phyloP scores from a whole-genome alignment of 1,139 yeast genomes.

The Yamadazyma diddensiae region DNA sequence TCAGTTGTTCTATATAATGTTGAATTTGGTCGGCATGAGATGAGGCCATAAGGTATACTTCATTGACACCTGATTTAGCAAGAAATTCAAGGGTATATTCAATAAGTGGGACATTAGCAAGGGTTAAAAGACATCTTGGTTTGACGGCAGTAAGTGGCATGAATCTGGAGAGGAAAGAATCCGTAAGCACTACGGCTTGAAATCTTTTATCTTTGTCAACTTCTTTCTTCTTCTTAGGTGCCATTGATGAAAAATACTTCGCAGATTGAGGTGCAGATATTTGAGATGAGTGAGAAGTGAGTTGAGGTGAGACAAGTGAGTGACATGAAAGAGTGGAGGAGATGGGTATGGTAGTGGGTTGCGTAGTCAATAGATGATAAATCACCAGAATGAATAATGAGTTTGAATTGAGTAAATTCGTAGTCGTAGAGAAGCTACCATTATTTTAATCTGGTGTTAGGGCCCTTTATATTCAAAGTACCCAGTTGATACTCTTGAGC shows the following conservation, averaged over 20 bases:
- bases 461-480: too few relatives aligned
- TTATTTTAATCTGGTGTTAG: too few relatives aligned
- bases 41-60: conserved; percentile 85
- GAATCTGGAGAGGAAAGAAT: conserved; percentile 87
- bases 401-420: too few relatives aligned
- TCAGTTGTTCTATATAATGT: conserved; percentile 74
- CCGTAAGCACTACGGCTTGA: conserved; percentile 93
- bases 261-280: neutral
- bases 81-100: conserved; percentile 94
- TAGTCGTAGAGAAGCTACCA: too few relatives aligned
- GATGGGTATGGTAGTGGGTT: too few relatives aligned
- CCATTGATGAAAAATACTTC: conserved; percentile 29
- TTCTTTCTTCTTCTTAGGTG: conserved; percentile 52
- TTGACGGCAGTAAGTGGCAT: conserved; percentile 83
- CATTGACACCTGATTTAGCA: conserved; percentile 87
- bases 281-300: too few relatives aligned
- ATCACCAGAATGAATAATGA: too few relatives aligned
- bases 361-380: too few relatives aligned
- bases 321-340: neutral
- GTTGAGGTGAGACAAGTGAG: too few relatives aligned
- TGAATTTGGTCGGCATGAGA: conserved; percentile 88
- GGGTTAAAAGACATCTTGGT: conserved; percentile 87
- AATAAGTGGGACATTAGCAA: conserved; percentile 89
- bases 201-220: conserved; percentile 67
- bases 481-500: too few relatives aligned